These are phyloP conservation scores for Ogataea pilisensis DNA, from an alignment of 805 yeast species.

Conservation along the genomic window DNA sequence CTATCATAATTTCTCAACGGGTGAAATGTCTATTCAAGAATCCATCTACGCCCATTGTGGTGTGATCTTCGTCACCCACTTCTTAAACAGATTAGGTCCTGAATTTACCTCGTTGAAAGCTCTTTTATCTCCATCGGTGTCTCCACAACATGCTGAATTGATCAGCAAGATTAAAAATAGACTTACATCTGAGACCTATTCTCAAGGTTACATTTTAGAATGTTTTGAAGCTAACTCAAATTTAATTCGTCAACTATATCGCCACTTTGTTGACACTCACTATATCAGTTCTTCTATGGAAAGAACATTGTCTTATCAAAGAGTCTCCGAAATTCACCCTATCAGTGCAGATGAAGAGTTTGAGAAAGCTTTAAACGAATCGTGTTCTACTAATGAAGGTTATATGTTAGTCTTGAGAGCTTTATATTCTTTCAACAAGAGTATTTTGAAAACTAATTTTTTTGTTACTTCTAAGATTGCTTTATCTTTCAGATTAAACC, in stretches of 20 bases:
- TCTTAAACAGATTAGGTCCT: constrained; percentile 88
- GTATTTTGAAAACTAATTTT: constrained; percentile 89
- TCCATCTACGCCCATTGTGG: constrained; percentile 92
- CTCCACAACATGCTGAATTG: constrained; percentile 68
- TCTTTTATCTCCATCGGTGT: constrained; percentile 58
- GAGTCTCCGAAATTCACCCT: constrained; percentile 73
- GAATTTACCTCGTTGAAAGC: constrained; percentile 71
- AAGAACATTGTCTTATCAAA: constrained; percentile 80
- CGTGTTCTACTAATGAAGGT: constrained; percentile 76
- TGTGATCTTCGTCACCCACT: constrained; percentile 88
- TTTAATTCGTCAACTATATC: constrained; percentile 76
- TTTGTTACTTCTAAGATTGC: constrained; percentile 94
- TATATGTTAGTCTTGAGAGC: constrained; percentile 78
- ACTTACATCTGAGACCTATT: constrained; percentile 88
- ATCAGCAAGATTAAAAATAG: constrained; percentile 79
- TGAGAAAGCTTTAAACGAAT: constrained; percentile 57
- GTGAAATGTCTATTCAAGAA: constrained; percentile 88
- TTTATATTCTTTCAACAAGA: constrained; percentile 76
- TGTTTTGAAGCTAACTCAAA: constrained; percentile 67
- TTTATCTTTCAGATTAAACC: constrained; percentile 84
- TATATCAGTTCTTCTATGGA: constrained; percentile 69
- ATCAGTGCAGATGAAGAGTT: constrained; percentile 75
- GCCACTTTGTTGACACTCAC: constrained; percentile 88
- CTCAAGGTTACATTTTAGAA: constrained; percentile 76
- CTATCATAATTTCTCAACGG: constrained; percentile 64